These are phyloP conservation scores for Plectranthus barbatus DNA, from an alignment of 257 asterid species.

Conservation along the genomic window DNA sequence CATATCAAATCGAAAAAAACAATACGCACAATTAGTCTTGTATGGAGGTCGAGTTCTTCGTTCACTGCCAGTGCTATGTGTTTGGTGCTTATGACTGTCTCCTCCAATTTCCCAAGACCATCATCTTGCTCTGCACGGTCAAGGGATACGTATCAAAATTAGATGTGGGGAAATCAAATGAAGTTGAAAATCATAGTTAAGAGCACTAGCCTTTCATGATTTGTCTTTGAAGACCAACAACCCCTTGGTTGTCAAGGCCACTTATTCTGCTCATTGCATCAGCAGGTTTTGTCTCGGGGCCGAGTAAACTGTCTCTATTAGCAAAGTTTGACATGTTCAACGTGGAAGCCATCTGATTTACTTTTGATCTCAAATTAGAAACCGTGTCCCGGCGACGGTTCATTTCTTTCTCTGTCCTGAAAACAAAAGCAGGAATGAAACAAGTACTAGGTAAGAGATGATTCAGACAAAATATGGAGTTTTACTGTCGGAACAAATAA, in stretches of 20 bases:
- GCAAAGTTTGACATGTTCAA: constrained; percentile 89
- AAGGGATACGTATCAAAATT: neutral
- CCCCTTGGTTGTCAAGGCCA: constrained; percentile 77
- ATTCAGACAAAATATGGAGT: neutral
- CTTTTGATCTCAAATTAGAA: constrained; percentile 62
- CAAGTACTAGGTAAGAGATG: neutral
- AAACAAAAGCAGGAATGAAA: constrained; percentile 1
- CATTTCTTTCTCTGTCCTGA: constrained; percentile 85
- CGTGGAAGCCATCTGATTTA: constrained; percentile 71
- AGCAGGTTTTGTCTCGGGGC: constrained; percentile 79
- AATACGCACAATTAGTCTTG: constrained; percentile 75
- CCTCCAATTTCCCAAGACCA: constrained; percentile 83
- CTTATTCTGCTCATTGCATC: constrained; percentile 76
- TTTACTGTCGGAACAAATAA: neutral
- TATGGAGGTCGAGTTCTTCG: constrained; percentile 86
- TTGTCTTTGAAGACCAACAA: constrained; percentile 90
- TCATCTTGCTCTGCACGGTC: constrained; percentile 81
- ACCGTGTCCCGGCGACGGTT: constrained; percentile 85
- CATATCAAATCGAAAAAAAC: constrained; percentile 1
- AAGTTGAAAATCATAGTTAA: constrained; percentile 1
- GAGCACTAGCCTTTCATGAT: constrained; percentile 70
- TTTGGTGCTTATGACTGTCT: constrained; percentile 83
- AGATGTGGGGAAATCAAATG: constrained; percentile 21
- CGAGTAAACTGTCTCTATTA: constrained; percentile 85
- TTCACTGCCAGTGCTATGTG: constrained; percentile 93